Evolutionary conservation across 1,284 basidiomycete species (phyloP), one percentile per base, ranked within the genome.

Genomic region (Sporisorium scitamineum): DNA sequence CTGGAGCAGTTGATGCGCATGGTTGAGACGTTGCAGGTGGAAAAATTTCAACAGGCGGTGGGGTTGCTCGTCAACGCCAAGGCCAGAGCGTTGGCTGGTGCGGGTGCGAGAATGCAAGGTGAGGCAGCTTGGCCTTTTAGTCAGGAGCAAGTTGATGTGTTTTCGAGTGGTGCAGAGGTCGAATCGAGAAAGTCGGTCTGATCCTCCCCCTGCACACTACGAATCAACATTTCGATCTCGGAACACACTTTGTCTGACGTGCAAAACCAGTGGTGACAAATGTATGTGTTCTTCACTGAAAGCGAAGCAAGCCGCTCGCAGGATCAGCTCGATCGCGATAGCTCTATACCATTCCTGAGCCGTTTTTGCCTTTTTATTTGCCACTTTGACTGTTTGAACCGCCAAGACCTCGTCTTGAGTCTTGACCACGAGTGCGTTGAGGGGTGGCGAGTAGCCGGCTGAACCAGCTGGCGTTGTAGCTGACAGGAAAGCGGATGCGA

Each of bases 331-430:
- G 70, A 42, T 82, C 80, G 6, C 55, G 54, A 41, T 73, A 82
- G 72, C 77, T n/a, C 51, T 47, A 54, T 62, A 79, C 77, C 77
- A 82, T 0, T 79, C 79, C 0, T 20, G 5, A 0, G 79, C 79
- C 0, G 42, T 22, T 18, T 75, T 76, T 3, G 26, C 18, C 26
- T 70, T 74, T 32, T 82, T 82, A 1, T 59, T 64, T 13, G 74
- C 47, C 0, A 68, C 63, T 44, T 80, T 74, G 27, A 80, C n/a
- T 0, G 50, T 34, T 5, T 39, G 39, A 1, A 75, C 65, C 5
- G 24, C 42, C 51, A 78, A 58, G 2, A 69, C 48, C 4, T 41
- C 22, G 2, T 29, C 18, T 2, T 48, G 31, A 0, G 64, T 54
- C 16, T 60, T 62, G 60, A 72, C 48, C 16, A 71, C 26, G 13